phyloP scores from a whole-genome alignment of 768 basidiomycete genomes.

The Termitomyces sp. region DNA sequence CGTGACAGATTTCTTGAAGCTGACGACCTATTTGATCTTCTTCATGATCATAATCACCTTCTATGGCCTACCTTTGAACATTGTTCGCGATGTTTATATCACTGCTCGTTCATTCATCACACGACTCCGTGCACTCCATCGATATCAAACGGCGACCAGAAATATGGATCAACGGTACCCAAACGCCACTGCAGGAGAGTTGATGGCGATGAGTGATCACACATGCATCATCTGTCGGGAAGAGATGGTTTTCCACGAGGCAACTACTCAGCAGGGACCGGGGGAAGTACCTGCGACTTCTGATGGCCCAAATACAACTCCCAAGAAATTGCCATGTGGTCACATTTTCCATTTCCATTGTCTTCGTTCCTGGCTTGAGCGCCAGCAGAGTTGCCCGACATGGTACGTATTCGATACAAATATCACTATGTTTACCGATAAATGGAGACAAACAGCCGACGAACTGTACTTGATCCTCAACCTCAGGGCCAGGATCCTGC shows the following conservation, averaged over 20 bases:
- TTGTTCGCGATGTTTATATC: conserved; percentile 94
- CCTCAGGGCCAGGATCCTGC: conserved; percentile 29
- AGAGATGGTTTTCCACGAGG: conserved; percentile 64
- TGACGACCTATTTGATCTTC: conserved; percentile 89
- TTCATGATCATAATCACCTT: conserved; percentile 92
- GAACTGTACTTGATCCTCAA: conserved; percentile 65
- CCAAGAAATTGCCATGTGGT: conserved; percentile 94
- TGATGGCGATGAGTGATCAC: conserved; percentile 76
- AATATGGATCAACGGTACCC: conserved; percentile 98
- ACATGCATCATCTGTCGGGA: conserved; percentile 99
- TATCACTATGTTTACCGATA: conserved; percentile 8
- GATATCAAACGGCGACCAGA: conserved; percentile 90
- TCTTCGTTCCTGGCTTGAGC: conserved; percentile 94
- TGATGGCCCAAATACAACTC: conserved; percentile 90
- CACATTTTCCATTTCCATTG: conserved; percentile 99
- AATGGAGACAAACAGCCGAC: conserved; percentile 46
- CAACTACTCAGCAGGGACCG: conserved; percentile 15
- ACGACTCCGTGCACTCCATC: conserved; percentile 81
- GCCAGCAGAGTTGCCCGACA: conserved; percentile 98
- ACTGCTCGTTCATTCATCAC: conserved; percentile 91
- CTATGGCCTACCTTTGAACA: conserved; percentile 94
- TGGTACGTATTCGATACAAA: conserved; percentile 55
- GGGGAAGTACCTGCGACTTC: conserved; percentile 20
- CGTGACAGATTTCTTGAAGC: conserved; percentile 82
- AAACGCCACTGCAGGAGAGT: conserved; percentile 83